These are phyloP conservation scores for Nasturtium officinale DNA, from an alignment of 345 rosid species.

Conservation along the genomic window DNA sequence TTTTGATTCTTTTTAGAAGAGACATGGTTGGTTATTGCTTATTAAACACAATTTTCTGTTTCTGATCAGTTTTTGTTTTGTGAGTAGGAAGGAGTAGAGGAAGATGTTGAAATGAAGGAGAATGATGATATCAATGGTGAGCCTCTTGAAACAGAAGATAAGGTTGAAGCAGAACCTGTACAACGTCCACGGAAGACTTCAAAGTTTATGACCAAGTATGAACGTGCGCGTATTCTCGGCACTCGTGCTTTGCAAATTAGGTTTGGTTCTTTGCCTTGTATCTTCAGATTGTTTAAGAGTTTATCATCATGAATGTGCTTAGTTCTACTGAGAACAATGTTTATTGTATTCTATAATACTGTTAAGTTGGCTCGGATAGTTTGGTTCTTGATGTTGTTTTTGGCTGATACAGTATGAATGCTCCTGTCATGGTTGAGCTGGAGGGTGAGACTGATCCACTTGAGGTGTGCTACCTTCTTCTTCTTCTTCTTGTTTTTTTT, in stretches of 20 bases:
- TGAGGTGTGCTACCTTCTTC: conserved; percentile 49
- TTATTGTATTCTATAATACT: not conserved
- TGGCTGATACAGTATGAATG: conserved; percentile 70
- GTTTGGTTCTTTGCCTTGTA: conserved; percentile 35
- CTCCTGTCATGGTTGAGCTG: conserved; percentile 87
- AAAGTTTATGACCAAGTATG: conserved; percentile 77
- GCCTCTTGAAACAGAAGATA: conserved; percentile 66
- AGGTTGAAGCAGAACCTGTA: conserved; percentile 46
- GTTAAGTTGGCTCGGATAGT: not conserved
- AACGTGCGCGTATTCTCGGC: conserved; percentile 79
- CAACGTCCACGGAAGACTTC: conserved; percentile 64
- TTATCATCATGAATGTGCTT: not conserved
- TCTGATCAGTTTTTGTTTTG: conserved; percentile 6
- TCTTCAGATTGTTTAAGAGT: not conserved
- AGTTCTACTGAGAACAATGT: not conserved
- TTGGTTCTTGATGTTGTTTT: not conserved
- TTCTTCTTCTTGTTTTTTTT: not conserved
- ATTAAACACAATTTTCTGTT: not conserved
- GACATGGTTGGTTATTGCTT: not conserved
- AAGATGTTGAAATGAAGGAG: conserved; percentile 58
- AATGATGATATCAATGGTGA: conserved; percentile 61
- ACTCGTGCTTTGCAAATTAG: conserved; percentile 83
- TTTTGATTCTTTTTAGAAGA: not conserved
- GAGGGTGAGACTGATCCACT: conserved; percentile 89
- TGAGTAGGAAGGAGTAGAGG: conserved; percentile 80